Evolutionary conservation across 1,284 basidiomycete genomes (phyloP), one percentile per base, ranked within the genome.

Genomic region (Porodaedalea pini): DNA sequence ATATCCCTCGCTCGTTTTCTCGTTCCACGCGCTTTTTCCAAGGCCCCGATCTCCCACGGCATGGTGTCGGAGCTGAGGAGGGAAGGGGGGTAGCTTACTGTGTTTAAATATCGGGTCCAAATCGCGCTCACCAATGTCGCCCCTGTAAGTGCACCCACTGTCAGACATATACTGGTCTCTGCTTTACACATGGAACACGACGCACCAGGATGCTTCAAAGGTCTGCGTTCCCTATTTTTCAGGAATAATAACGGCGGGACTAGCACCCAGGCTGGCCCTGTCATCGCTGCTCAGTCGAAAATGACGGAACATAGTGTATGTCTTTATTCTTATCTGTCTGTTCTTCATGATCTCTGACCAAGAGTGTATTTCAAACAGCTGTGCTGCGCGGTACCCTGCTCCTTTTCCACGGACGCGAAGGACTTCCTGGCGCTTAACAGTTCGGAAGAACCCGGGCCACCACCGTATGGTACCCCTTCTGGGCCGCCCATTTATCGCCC

Each of bases 161-260:
- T 21, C 19, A 17, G 41, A 17, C 41, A 25, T 44, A 17, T 44
- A 21, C 19, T 21, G 41, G 3, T 17, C 39, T 29, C 32, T 19
- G 8, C 41, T n/a, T 4, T 10, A 34, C 8, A 47, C 17, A 50
- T 50, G 39, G 34, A 36, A 19, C 55, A 23, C 11, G 25, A 40
- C 48, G 21, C 37, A 23, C 19, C 55, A n/a, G 55, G 55, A 34
- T 56, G 55, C 19, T 43, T 51, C 43, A 19, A 37, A 4, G 55
- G 47, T 15, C 31, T 56, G 11, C 39, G 40, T 31, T 50, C 21
- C 21, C 27, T 43, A 17, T 50, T 49, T 40, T 29, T 37, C 43
- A 17, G 41, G 21, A 44, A 21, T 7, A n/a, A 15, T 31, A 39
- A 29, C 3, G 8, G 10, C 27, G 47, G n/a, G 6, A 15, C 47